Conservation (phyloP, 257 asterid species). For the Solanum phureja region DNA sequence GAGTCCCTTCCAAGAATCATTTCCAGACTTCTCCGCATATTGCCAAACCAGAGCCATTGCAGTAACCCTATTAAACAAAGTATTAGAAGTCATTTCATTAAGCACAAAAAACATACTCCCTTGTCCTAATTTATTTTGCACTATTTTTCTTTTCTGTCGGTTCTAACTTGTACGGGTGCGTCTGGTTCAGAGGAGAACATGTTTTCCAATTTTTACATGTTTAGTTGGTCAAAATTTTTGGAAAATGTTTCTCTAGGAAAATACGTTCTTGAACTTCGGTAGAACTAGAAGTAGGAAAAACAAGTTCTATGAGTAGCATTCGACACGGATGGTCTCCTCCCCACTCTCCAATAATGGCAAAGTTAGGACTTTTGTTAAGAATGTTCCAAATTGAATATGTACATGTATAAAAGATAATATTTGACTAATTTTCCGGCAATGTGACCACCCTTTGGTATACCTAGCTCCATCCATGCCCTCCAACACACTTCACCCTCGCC, state of each 20-base stretch:
- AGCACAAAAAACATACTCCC: not conserved
- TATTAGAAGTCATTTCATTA: not conserved
- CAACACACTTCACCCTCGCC: not conserved
- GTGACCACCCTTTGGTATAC: not conserved
- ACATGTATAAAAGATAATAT: not conserved
- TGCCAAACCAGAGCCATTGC: conserved; percentile 99
- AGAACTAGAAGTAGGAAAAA: not conserved
- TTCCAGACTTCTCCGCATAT: conserved; percentile 79
- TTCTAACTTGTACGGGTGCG: not conserved
- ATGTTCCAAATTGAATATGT: not conserved
- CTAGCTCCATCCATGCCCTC: not conserved
- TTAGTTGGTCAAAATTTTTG: not conserved
- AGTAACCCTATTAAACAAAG: conserved; percentile 43
- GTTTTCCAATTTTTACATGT: not conserved
- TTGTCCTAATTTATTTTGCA: not conserved
- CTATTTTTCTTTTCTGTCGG: not conserved
- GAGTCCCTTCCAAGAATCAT: conserved; percentile 93
- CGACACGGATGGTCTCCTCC: not conserved
- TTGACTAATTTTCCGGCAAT: not conserved
- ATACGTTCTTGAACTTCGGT: no score
- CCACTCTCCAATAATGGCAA: not conserved
- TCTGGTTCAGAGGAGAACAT: not conserved
- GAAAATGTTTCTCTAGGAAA: not conserved
- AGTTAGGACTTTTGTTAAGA: not conserved
- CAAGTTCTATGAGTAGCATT: not conserved